A percentile compares a stretch with the other conserved stretches of the same genome.
phyloP scores from a whole-genome alignment of 2,329 filamentous ascomycete species.

The Peltaster fructicola region DNA sequence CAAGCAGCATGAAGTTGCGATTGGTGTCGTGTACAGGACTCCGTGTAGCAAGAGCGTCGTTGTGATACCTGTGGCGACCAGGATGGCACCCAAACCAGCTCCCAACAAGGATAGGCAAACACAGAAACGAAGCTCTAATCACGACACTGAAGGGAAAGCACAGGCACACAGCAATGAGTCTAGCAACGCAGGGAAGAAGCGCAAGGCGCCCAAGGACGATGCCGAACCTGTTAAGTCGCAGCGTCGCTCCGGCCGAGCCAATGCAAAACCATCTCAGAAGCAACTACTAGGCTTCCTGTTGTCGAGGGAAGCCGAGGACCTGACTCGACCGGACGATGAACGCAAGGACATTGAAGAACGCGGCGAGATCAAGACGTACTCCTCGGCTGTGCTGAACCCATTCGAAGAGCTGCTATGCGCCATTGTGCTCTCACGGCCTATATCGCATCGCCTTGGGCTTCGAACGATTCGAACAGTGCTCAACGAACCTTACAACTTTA shows the following conservation, averaged over 20 bases:
- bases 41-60: no score
- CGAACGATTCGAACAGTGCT: constrained; percentile 27
- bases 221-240: constrained; percentile 10
- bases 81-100: no score
- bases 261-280: constrained; percentile 8
- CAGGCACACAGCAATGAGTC: constrained; percentile 1
- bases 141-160: background rate
- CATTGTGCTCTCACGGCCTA: constrained; percentile 26
- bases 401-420: constrained; percentile 30
- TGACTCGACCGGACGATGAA: constrained; percentile 20
- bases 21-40: no score
- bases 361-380: constrained; percentile 16
- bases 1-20: no score
- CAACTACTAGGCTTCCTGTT: constrained; percentile 20
- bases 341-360: constrained; percentile 12
- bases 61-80: no score
- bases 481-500: constrained; percentile 26
- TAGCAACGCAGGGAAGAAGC: constrained; percentile 9
- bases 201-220: constrained; percentile 6
- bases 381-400: constrained; percentile 17
- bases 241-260: constrained; percentile 13
- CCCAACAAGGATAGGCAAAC: no score
- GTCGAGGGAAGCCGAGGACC: constrained; percentile 13
- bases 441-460: constrained; percentile 26
- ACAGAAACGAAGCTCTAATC: no score